Conservation (phyloP, 2,329 filamentous ascomycete species). For the Mycogone perniciosa region DNA sequence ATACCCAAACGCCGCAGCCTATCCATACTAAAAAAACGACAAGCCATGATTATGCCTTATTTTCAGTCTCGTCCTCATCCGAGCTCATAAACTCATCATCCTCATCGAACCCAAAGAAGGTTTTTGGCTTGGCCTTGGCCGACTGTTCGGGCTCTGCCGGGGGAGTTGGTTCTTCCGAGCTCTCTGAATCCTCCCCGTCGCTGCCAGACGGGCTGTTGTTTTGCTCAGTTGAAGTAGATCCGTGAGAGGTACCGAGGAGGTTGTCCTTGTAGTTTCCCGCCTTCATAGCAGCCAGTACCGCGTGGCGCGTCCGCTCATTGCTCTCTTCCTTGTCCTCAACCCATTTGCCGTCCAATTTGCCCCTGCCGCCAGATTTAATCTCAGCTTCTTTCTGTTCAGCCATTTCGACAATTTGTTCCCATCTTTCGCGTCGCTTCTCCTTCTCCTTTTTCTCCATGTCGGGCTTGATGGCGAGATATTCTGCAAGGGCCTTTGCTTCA, state of each 20-base stretch:
- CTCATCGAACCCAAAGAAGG: conserved; percentile 73
- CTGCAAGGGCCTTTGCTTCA: conserved; percentile 89
- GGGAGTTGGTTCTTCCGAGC: conserved; percentile 45
- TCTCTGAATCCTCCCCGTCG: conserved; percentile 34
- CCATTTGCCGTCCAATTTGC: conserved; percentile 82
- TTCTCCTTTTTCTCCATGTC: conserved; percentile 96
- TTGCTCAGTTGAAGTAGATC: conserved; percentile 36
- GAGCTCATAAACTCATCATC: conserved; percentile 70
- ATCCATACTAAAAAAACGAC: neutral
- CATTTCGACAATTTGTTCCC: conserved; percentile 81
- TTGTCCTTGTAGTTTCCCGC: conserved; percentile 57
- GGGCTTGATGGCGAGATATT: conserved; percentile 91
- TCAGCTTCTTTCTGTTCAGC: conserved; percentile 81
- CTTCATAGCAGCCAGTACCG: conserved; percentile 65
- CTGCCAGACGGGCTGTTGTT: conserved; percentile 23
- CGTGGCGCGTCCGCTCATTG: conserved; percentile 72
- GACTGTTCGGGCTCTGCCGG: conserved; percentile 35
- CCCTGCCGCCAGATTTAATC: conserved; percentile 64
- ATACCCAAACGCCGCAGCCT: conserved; percentile 3
- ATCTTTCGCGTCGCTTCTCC: conserved; percentile 74
- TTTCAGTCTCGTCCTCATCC: conserved; percentile 36
- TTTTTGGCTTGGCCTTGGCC: conserved; percentile 34
- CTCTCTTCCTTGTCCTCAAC: conserved; percentile 91
- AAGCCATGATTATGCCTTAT: conserved; percentile 2
- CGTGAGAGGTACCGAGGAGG: conserved; percentile 44